Evolutionary conservation across 176 grass and related monocot species (phyloP).

Genomic region (Saccharum spontaneum): DNA sequence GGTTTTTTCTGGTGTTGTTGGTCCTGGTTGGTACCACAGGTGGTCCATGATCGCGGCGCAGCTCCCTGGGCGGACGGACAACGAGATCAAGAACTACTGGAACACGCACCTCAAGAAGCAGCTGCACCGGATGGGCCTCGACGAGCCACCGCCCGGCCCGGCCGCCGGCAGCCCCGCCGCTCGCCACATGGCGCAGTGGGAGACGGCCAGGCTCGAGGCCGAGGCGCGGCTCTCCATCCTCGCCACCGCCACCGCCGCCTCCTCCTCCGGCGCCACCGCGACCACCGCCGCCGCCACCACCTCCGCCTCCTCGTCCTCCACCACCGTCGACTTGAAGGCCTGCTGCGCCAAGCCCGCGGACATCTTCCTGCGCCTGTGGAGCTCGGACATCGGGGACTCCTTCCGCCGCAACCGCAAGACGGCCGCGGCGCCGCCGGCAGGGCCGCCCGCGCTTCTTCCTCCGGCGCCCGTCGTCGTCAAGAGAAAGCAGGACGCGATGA

Average conservation of each 20-base stretch:
- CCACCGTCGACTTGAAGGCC: neutral
- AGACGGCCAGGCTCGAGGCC: slow-evolving; percentile 86
- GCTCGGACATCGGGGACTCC: slow-evolving; percentile 72
- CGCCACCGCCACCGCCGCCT: slow-evolving; percentile 35
- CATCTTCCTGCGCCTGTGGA: slow-evolving; percentile 83
- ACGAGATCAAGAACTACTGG: slow-evolving; percentile 99
- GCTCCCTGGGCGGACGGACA: slow-evolving; percentile 85
- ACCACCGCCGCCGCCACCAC: slow-evolving; percentile 12
- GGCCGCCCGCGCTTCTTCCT: neutral
- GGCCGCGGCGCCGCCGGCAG: neutral
- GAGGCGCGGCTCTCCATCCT: slow-evolving; percentile 82
- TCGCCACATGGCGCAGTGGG: slow-evolving; percentile 97
- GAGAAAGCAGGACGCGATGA: neutral
- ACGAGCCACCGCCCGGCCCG: slow-evolving; percentile 35
- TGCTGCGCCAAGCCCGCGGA: slow-evolving; percentile 37
- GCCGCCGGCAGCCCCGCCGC: slow-evolving; percentile 49
- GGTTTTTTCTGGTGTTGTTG: neutral
- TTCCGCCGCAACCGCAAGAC: slow-evolving; percentile 50
- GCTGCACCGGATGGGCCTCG: slow-evolving; percentile 73
- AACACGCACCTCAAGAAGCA: slow-evolving; percentile 99
- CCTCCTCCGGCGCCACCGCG: neutral
- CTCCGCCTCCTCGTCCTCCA: slow-evolving; percentile 35
- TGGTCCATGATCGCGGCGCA: slow-evolving; percentile 96
- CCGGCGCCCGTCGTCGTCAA: neutral
- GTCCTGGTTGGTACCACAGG: slow-evolving; percentile 31